Evolutionary conservation across 805 yeast genomes (phyloP).

Genomic region (Kodamaea fukazawae): DNA sequence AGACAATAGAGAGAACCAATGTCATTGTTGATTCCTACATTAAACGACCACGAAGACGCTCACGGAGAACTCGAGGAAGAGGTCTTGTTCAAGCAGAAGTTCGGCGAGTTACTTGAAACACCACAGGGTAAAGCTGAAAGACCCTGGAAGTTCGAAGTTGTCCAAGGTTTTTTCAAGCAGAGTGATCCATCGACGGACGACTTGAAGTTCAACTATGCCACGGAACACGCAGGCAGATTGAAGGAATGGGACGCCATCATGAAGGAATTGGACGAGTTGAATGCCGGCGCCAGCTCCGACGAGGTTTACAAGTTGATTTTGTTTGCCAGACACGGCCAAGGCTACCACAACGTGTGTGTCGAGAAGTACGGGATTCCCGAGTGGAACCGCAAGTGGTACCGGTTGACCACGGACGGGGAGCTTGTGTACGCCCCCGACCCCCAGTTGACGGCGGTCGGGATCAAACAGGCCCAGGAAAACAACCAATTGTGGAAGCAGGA

Average conservation of each 20-base stretch:
- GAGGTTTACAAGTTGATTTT: constrained; percentile 49
- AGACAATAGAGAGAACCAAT: constrained; percentile 6
- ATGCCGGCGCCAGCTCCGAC: constrained; percentile 30
- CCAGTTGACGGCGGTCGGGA: constrained; percentile 52
- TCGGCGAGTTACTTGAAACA: constrained; percentile 18
- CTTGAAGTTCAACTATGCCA: constrained; percentile 40
- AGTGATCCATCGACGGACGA: constrained; percentile 45
- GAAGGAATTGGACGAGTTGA: constrained; percentile 32
- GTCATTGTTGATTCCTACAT: constrained; percentile 25
- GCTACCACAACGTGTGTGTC: constrained; percentile 58
- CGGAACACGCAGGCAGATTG: constrained; percentile 44
- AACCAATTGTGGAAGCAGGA: constrained; percentile 43
- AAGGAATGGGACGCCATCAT: constrained; percentile 41
- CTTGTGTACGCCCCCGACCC: constrained; percentile 62
- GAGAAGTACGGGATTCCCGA: constrained; percentile 51
- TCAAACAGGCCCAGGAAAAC: constrained; percentile 52
- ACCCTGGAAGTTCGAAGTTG: constrained; percentile 49
- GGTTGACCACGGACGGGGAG: constrained; percentile 52
- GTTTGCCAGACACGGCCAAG: constrained; percentile 70
- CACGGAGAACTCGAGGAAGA: constrained; percentile 22
- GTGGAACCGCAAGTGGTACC: constrained; percentile 60
- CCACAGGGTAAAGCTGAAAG: constrained; percentile 21
- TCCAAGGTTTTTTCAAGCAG: constrained; percentile 51
- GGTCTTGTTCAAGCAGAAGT: constrained; percentile 13
- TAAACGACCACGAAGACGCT: constrained; percentile 25